Conservation (phyloP, 768 basidiomycete species). For the Termitomyces titanicus region DNA sequence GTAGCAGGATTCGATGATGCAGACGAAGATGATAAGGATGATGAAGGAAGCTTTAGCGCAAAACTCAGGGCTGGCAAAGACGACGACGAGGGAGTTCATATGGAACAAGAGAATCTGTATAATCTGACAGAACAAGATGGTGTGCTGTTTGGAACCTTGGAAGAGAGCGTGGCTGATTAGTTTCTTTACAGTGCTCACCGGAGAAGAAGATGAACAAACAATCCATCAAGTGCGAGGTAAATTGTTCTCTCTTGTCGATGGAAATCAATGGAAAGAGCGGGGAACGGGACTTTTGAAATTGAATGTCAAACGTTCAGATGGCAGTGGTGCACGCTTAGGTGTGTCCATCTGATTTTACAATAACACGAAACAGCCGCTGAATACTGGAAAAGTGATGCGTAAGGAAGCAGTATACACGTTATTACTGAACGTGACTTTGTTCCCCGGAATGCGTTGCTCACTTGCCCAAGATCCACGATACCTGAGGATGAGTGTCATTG, state of each 20-base stretch:
- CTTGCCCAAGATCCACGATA: slow-evolving; percentile 78
- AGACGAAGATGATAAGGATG: slow-evolving; percentile 46
- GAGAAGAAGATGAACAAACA: slow-evolving; percentile 81
- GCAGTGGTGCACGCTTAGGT: slow-evolving; percentile 69
- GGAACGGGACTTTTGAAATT: slow-evolving; percentile 70
- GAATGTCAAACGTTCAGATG: slow-evolving; percentile 63
- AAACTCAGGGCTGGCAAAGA: slow-evolving; percentile 61
- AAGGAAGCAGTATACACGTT: slow-evolving; percentile 80
- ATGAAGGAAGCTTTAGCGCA: slow-evolving; percentile 54
- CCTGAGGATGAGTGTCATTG: slow-evolving; percentile 71
- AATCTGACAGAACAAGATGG: slow-evolving; percentile 68
- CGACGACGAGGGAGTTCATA: slow-evolving; percentile 46
- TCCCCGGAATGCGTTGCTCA: slow-evolving; percentile 72
- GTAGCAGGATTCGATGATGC: slow-evolving; percentile 33
- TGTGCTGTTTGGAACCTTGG: slow-evolving; percentile 24
- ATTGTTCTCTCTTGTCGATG: slow-evolving; percentile 56
- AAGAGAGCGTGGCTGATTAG: not conserved
- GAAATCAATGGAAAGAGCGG: slow-evolving; percentile 73
- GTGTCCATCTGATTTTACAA: slow-evolving; percentile 18
- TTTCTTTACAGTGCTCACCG: slow-evolving; percentile 56
- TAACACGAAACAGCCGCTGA: not conserved
- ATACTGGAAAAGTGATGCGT: slow-evolving; percentile 61
- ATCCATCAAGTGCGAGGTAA: slow-evolving; percentile 77
- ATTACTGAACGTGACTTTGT: slow-evolving; percentile 71
- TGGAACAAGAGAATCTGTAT: slow-evolving; percentile 42